Evolutionary conservation across 2,329 filamentous ascomycete genomes (phyloP), one percentile per base, ranked within the genome.

Genomic region (Delphinella strobiligena): DNA sequence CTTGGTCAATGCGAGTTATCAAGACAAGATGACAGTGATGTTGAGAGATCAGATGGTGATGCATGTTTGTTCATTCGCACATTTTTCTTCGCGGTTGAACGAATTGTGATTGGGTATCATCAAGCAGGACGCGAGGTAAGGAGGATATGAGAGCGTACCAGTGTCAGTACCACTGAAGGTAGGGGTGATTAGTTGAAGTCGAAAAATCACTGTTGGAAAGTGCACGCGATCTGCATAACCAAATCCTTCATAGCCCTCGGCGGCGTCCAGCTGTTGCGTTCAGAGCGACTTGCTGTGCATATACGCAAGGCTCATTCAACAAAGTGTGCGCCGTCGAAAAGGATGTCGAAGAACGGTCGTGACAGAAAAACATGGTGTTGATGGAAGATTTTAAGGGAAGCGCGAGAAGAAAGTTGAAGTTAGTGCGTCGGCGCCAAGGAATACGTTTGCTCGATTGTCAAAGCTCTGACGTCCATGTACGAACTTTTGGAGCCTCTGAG

Each of bases 1-100:
- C 22, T 7, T 27, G 7, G 22, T 7, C 12, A 7, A 27, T 27
- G 12, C 7, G 7, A 27, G 12, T 7, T 27, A 27, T 27, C 12
- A 27, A 27, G 19, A 15, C 11, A 15, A 9, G 30, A 15, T 31
- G 33, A 27, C 22, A 27, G 7, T 27, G 22, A 36, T 35, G 41
- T 33, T 33, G 30, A 19, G 30, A 40, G 49, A 52, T 60, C 57
- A 60, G 57, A 60, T 60, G 57, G 57, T 60, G 54, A 57, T 60
- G 57, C 57, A 60, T 60, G 57, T 59, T 58, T 52, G 53, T 54
- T 60, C 57, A 54, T 38, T 51, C 54, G 56, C 51, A 57, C 56
- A 60, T 53, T 45, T 44, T 44, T 38, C 39, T 44, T 37, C 59
- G 56, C 47, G 56, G 54, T 47, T 54, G 58, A 59, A 54, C 49